Evolutionary conservation across 2,329 filamentous ascomycete genomes (phyloP), one percentile per base, ranked within the genome.

Genomic region (Aspergillus udagawae): DNA sequence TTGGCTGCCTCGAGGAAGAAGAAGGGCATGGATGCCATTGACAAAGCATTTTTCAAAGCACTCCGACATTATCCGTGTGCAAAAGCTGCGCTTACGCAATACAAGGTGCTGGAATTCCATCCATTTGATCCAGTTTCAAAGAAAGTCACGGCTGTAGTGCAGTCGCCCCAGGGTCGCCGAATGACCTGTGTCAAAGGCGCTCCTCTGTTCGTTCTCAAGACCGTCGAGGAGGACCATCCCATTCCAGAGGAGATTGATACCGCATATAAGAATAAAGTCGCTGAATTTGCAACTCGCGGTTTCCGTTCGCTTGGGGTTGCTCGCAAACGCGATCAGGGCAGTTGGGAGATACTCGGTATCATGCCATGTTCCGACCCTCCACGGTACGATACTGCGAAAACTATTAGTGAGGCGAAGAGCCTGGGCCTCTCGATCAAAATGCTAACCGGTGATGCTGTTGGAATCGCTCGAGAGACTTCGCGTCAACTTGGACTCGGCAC

Each of bases 361-460:
- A 93, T 96, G 90, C 91, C 92, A 71, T 96, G 91, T 83, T 91
- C 88, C 68, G 91, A 96, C 75, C 92, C 92, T 67, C 91, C 91
- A 66, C 90, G 92, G 71, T 87, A 95, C 80, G 91, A 96, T 72
- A 96, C 92, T 67, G 90, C 87, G 69, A 90, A 90, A 75, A 96
- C 92, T 60, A 90, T 96, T 79, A 88, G 90, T 75, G 91, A 96
- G 78, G 91, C 91, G 70, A 93, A 94, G 83, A 83, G 81, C 63
- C 86, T 96, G 58, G 91, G 91, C 82, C 82, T 96, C 60, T 92
- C 89, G 66, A 92, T 96, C 79, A 96, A 96, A 84, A 96, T 96
- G 91, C 85, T 96, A 79, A 96, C 92, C 78, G 91, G 91, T 83
- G 91, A 96, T 73, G 91, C 92, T 65, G 91, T 96, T 73, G 92